Conservation (phyloP, 495 filamentous ascomycete species). For the Neurospora hispaniola region DNA sequence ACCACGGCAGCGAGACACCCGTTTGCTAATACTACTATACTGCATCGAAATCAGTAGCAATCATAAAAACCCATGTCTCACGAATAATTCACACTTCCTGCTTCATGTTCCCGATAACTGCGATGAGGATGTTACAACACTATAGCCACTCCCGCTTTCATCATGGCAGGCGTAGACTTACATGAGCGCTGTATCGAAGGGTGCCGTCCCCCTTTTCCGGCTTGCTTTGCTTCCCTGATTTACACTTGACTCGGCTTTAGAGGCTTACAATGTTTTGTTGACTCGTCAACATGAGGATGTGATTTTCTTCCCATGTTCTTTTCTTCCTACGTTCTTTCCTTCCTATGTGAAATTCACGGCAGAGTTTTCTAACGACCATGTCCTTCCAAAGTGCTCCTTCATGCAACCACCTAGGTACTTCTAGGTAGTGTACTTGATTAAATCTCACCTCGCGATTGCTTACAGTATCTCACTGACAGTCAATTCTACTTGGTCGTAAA, state of each 20-base stretch:
- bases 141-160: too few relatives aligned
- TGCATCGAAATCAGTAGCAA: too few relatives aligned
- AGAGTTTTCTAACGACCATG: background rate
- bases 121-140: too few relatives aligned
- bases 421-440: too few relatives aligned
- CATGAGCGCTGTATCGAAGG: background rate
- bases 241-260: background rate
- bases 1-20: background rate
- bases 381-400: background rate
- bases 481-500: background rate
- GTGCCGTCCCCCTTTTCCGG: background rate
- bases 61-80: too few relatives aligned
- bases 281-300: background rate
- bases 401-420: background rate
- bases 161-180: too few relatives aligned
- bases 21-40: background rate
- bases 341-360: too few relatives aligned
- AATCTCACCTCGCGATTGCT: too few relatives aligned
- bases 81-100: too few relatives aligned
- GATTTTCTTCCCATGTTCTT: background rate
- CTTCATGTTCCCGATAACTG: too few relatives aligned
- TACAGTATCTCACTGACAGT: background rate
- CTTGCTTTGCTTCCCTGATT: background rate
- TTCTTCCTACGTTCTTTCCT: too few relatives aligned
- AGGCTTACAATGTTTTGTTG: background rate